phyloP scores from a whole-genome alignment of 805 yeast species.

The Pichia cabralensis region DNA sequence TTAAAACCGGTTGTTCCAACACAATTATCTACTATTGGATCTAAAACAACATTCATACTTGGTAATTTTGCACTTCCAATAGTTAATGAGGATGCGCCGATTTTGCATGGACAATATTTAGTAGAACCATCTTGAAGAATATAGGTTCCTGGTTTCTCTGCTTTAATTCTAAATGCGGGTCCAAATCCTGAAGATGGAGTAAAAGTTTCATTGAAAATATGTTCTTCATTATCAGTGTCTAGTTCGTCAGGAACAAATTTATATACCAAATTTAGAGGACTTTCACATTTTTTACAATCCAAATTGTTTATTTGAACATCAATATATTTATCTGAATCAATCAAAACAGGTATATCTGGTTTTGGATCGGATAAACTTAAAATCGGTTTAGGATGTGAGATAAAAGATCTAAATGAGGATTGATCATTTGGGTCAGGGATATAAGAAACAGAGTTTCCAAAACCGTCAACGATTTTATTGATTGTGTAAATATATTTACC shows the following conservation, averaged over 20 bases:
- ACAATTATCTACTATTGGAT: slow-evolving; percentile 72
- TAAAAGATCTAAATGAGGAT: slow-evolving; percentile 35
- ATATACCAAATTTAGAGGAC: slow-evolving; percentile 36
- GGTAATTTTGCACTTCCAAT: slow-evolving; percentile 34
- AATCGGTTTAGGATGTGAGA: slow-evolving; percentile 47
- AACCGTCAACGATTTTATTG: slow-evolving; percentile 52
- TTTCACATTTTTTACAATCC: slow-evolving; percentile 27
- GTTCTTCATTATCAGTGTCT: slow-evolving; percentile 3
- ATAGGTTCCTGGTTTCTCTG: slow-evolving; percentile 60
- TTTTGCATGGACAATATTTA: slow-evolving; percentile 55
- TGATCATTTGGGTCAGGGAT: slow-evolving; percentile 26
- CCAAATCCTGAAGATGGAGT: slow-evolving; percentile 22
- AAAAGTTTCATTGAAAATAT: slow-evolving; percentile 9
- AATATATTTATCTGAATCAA: slow-evolving; percentile 25
- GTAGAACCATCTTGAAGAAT: slow-evolving; percentile 44
- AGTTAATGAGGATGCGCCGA: slow-evolving; percentile 45
- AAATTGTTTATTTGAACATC: slow-evolving; percentile 19
- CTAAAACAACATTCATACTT: slow-evolving; percentile 35
- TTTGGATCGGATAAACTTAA: slow-evolving; percentile 34
- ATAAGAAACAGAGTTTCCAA: slow-evolving; percentile 48
- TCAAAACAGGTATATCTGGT: slow-evolving; percentile 21
- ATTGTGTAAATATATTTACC: slow-evolving; percentile 52
- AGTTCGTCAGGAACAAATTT: slow-evolving; percentile 24
- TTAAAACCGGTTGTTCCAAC: slow-evolving; percentile 81
- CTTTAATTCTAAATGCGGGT: slow-evolving; percentile 22